Base-by-base conservation (phyloP, 805 yeast genomes). In the Candida easanensis region DNA sequence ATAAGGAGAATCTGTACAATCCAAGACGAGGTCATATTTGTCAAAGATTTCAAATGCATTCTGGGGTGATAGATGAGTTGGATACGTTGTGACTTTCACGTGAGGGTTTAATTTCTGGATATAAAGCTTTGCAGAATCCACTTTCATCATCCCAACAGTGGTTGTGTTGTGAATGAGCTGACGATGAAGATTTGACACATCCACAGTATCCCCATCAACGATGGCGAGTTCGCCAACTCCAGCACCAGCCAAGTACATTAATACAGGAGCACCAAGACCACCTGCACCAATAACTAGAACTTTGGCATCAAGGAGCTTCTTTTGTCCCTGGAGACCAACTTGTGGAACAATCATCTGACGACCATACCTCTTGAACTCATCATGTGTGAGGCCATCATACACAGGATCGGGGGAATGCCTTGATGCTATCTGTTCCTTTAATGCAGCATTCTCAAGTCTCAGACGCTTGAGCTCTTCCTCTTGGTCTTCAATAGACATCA, bases 261-360 rank as follows among this genome's bases (percentile, higher is more conserved):
- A 62, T 0, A 95, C 95, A 0, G 99, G 97, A 52, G 95, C 84
- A 0, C 99, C 98, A 6, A 93, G 70, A 0, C 99, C 99, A 10
- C 99, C 99, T 1, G 97, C 97, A 1, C 99, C 99, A 7, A 93
- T 73, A 0, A 93, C 90, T 20, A 91, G 63, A 0, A 90, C 76
- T 39, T 69, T 76, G 2, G 91, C 45, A 0, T 62, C 51, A 49
- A 80, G 82, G 36, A 93, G 63, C 33, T 64, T 68, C 7, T 74
- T 39, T 60, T 93, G 99, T 2, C 80, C 73, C 2, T 63, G 45
- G 3, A 65, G 39, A 1, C 61, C 58, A 39, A 89, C 70, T 45
- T 79, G 84, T 3, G 95, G 93, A 2, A 93, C 97, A 20, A 90
- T 80, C 91, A 93, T 84, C 58, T 93, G 99, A 41, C 99, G 74